Evolutionary conservation across 345 rosid genomes (phyloP).

Genomic region (Arabidopsis suecica): DNA sequence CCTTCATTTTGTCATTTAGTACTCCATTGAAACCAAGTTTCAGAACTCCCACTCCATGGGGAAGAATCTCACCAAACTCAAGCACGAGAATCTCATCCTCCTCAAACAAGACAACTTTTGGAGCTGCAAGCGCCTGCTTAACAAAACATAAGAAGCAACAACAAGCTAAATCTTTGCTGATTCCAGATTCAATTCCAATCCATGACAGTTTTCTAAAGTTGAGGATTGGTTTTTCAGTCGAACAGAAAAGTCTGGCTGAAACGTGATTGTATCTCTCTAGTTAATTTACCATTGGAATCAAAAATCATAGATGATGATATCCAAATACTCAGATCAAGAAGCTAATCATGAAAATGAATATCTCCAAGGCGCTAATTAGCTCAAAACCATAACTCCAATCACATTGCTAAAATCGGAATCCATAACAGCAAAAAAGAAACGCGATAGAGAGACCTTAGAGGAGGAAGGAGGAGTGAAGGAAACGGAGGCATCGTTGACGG

Average conservation of each 20-base stretch:
- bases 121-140: slow-evolving; percentile 61
- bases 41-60: slow-evolving; percentile 72
- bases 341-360: neutral
- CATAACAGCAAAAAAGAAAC: neutral
- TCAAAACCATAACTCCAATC: slow-evolving; percentile 15
- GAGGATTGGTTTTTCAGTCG: too few relatives aligned
- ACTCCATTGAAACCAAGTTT: slow-evolving; percentile 64
- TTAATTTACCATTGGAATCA: neutral
- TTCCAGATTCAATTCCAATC: neutral
- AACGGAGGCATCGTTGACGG: slow-evolving; percentile 56
- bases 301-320: neutral
- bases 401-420: slow-evolving; percentile 1
- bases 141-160: slow-evolving; percentile 1
- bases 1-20: slow-evolving; percentile 87
- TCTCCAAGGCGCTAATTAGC: neutral
- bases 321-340: neutral
- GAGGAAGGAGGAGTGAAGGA: slow-evolving; percentile 54
- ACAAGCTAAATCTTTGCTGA: neutral
- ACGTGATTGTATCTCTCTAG: neutral
- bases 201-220: too few relatives aligned
- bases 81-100: slow-evolving; percentile 80
- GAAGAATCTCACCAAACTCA: slow-evolving; percentile 72
- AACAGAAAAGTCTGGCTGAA: neutral
- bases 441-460: slow-evolving; percentile 49
- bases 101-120: slow-evolving; percentile 56